phyloP scores from a whole-genome alignment of 371 early-diverging fungal species.

The Mortierella sp. region DNA sequence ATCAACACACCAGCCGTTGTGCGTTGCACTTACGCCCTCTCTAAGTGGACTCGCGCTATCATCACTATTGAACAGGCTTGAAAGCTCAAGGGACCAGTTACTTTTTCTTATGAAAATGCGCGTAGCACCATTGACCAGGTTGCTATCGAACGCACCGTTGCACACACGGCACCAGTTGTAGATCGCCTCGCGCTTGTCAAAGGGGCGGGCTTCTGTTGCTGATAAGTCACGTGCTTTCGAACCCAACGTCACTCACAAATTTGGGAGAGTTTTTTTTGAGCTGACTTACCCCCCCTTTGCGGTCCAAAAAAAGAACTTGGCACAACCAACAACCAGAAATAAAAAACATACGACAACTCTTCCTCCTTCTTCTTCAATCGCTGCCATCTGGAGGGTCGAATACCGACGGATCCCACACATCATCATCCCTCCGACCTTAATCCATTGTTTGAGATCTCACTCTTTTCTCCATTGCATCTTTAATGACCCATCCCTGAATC shows the following conservation, averaged over 20 bases:
- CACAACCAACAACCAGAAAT: conserved; percentile 2
- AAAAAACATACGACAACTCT: neutral
- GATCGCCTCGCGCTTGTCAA: too few species aligned
- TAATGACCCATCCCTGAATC: conserved; percentile 39
- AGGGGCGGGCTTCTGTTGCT: too few species aligned
- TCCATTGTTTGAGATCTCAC: conserved; percentile 34
- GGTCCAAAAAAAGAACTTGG: neutral
- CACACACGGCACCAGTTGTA: too few species aligned
- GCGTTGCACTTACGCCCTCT: too few species aligned
- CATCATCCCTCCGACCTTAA: conserved; percentile 39
- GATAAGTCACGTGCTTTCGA: neutral
- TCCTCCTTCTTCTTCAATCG: conserved; percentile 6
- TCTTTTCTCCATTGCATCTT: conserved; percentile 33
- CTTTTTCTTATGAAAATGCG: too few species aligned
- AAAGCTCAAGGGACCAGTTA: too few species aligned
- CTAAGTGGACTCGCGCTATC: too few species aligned
- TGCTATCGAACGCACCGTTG: too few species aligned
- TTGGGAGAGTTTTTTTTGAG: neutral
- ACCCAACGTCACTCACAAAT: neutral
- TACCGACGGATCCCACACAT: conserved; percentile 22
- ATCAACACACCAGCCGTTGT: too few species aligned
- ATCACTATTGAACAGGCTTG: too few species aligned
- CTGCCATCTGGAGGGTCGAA: conserved; percentile 12
- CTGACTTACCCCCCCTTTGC: neutral
- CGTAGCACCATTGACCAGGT: too few species aligned